A percentile compares a stretch with the other conserved stretches of the same genome.
Conservation (phyloP, 108 stramenopile species). For the Nitzschia sp. region DNA sequence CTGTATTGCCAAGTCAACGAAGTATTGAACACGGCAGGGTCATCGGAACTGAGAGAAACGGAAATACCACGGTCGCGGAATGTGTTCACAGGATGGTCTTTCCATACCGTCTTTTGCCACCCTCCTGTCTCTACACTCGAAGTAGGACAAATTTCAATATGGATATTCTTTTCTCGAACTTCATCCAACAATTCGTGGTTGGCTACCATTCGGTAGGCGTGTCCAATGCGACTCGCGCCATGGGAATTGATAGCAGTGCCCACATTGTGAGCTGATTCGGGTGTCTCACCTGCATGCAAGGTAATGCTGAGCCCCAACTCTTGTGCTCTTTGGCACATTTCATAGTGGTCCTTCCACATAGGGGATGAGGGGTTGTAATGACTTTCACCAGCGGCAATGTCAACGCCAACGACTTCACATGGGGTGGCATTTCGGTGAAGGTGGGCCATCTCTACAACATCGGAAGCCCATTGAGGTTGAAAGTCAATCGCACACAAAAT, state of each 20-base stretch:
- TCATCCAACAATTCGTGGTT: slow-evolving; percentile 41
- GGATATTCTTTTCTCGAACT: slow-evolving; percentile 40
- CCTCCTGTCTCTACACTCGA: slow-evolving; percentile 40
- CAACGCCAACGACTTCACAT: slow-evolving; percentile 67
- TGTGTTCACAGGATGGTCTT: slow-evolving; percentile 44
- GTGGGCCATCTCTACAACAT: slow-evolving; percentile 48
- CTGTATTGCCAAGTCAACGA: slow-evolving; percentile 56
- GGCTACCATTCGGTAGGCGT: slow-evolving; percentile 53
- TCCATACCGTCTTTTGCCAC: slow-evolving; percentile 51
- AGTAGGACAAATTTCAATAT: slow-evolving; percentile 74
- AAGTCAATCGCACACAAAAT: slow-evolving; percentile 67
- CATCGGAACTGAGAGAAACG: slow-evolving; percentile 63
- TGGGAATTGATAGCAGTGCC: slow-evolving; percentile 51
- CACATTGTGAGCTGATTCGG: slow-evolving; percentile 50
- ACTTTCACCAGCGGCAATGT: slow-evolving; percentile 74
- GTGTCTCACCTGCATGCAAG: slow-evolving; percentile 62
- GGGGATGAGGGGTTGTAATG: slow-evolving; percentile 55
- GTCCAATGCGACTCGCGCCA: slow-evolving; percentile 68
- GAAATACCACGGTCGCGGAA: slow-evolving; percentile 43
- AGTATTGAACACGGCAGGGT: slow-evolving; percentile 73
- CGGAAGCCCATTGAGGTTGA: slow-evolving; percentile 64
- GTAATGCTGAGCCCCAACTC: slow-evolving; percentile 54
- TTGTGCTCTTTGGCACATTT: slow-evolving; percentile 53
- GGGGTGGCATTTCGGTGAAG: slow-evolving; percentile 44
- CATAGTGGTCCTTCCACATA: slow-evolving; percentile 45